phyloP scores from a whole-genome alignment of 177 flowering plant genomes.

The Vitis hybrid region DNA sequence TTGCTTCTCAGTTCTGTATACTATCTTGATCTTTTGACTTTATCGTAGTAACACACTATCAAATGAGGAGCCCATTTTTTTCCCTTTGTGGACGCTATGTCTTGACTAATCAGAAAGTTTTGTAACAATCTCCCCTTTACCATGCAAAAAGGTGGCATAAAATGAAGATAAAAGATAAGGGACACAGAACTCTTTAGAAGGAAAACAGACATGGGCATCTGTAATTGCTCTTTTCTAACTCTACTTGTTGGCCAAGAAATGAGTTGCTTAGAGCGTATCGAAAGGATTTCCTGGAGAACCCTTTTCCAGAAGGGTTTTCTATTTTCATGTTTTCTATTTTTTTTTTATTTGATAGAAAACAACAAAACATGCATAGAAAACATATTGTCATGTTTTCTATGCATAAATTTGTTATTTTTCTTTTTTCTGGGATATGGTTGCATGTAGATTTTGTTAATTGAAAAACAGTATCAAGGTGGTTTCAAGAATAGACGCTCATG shows the following conservation, averaged over 20 bases:
- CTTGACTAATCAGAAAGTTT: neutral
- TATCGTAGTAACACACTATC: neutral
- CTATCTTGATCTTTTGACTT: neutral
- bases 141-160: neutral
- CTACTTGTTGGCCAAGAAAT: neutral
- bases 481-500: too few relatives aligned
- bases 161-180: neutral
- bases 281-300: neutral
- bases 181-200: neutral
- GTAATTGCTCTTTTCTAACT: neutral
- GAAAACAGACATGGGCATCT: neutral
- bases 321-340: neutral
- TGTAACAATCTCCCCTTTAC: neutral
- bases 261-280: neutral
- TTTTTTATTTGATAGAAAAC: too few relatives aligned
- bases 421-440: too few relatives aligned
- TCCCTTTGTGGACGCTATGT: neutral
- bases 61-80: neutral
- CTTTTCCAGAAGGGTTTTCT: neutral
- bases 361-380: too few relatives aligned
- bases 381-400: neutral
- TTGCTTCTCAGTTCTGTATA: neutral
- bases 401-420: neutral
- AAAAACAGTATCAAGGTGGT: neutral
- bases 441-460: too few relatives aligned